These are phyloP conservation scores for Penicillium soppii DNA, from an alignment of 495 filamentous ascomycete species.

Conservation along the genomic window DNA sequence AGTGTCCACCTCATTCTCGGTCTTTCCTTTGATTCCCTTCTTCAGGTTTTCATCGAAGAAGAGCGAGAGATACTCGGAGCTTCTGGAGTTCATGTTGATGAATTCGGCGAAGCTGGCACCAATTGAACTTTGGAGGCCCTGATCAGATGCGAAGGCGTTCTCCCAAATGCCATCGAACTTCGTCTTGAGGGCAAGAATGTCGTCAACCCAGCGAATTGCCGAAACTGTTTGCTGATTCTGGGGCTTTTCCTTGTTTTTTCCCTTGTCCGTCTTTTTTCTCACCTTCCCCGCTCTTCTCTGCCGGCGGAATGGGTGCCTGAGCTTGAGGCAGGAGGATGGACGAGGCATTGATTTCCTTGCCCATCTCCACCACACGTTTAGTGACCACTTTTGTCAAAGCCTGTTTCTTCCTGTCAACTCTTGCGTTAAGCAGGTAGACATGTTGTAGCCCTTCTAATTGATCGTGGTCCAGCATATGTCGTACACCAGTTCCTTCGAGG, in stretches of 20 bases:
- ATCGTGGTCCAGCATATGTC: constrained; percentile 90
- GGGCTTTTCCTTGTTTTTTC: constrained; percentile 50
- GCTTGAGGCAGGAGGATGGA: constrained; percentile 38
- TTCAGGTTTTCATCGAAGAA: constrained; percentile 98
- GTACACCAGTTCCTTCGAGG: constrained; percentile 80
- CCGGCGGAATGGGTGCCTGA: constrained; percentile 10
- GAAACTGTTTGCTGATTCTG: constrained; percentile 68
- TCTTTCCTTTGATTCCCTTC: constrained; percentile 89
- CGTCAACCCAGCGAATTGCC: constrained; percentile 94
- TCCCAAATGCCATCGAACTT: constrained; percentile 83
- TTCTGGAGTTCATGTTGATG: constrained; percentile 80
- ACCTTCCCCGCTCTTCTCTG: constrained; percentile 32
- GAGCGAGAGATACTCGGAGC: constrained; percentile 89
- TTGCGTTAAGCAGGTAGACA: constrained; percentile 72
- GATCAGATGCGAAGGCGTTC: constrained; percentile 68
- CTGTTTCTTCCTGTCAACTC: constrained; percentile 74
- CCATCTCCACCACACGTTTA: constrained; percentile 74
- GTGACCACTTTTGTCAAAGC: constrained; percentile 69
- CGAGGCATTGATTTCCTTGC: constrained; percentile 73
- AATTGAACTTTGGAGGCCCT: constrained; percentile 74
- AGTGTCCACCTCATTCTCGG: constrained; percentile 81
- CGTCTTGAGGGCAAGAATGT: constrained; percentile 79
- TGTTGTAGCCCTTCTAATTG: constrained; percentile 70
- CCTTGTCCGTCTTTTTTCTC: constrained; percentile 43
- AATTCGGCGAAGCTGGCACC: constrained; percentile 84